Percentiles rank a stretch among this genome's conserved stretches.
These are phyloP conservation scores for Dryas drummondii DNA, from an alignment of 306 rosid genomes.

Conservation along the genomic window DNA sequence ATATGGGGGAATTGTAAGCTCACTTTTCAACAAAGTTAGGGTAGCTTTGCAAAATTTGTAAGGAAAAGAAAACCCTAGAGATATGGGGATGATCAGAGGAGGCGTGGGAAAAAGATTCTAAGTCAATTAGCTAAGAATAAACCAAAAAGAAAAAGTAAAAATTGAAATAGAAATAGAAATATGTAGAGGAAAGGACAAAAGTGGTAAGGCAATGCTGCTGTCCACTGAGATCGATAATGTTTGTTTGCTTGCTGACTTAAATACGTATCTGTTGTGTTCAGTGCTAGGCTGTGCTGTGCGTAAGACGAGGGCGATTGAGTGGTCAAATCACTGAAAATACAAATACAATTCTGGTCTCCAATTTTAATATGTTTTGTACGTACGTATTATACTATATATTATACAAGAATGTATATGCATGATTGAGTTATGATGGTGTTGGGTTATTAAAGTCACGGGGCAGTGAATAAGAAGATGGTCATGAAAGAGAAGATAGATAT, in stretches of 20 bases:
- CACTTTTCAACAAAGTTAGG: conserved; percentile 32
- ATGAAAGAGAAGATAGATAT: conserved; percentile 11
- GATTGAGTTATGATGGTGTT: conserved; percentile 48
- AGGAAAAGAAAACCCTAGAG: conserved; percentile 34
- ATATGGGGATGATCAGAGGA: conserved; percentile 10
- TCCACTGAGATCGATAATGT: conserved; percentile 47
- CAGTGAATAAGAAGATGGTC: conserved; percentile 25
- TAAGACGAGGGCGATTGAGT: conserved; percentile 69
- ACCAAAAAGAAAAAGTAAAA: conserved; percentile 28
- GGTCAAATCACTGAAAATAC: conserved; percentile 76
- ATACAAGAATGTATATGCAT: conserved; percentile 23
- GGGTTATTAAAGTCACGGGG: conserved; percentile 34
- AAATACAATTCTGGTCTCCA: neutral
- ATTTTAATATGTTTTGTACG: no score
- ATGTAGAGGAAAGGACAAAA: conserved; percentile 82
- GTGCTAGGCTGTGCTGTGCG: conserved; percentile 32
- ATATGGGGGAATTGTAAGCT: no score
- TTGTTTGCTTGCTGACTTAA: conserved; percentile 53
- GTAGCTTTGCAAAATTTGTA: conserved; percentile 27
- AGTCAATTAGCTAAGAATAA: conserved; percentile 51
- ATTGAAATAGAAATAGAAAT: conserved; percentile 22
- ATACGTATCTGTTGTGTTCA: conserved; percentile 50
- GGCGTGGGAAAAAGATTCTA: conserved; percentile 46
- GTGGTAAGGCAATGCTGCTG: conserved; percentile 34
- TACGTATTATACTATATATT: no score